Percentiles rank a stretch among this genome's conserved stretches.
phyloP scores from a whole-genome alignment of 2,329 filamentous ascomycete species.

The Hortaea werneckii region DNA sequence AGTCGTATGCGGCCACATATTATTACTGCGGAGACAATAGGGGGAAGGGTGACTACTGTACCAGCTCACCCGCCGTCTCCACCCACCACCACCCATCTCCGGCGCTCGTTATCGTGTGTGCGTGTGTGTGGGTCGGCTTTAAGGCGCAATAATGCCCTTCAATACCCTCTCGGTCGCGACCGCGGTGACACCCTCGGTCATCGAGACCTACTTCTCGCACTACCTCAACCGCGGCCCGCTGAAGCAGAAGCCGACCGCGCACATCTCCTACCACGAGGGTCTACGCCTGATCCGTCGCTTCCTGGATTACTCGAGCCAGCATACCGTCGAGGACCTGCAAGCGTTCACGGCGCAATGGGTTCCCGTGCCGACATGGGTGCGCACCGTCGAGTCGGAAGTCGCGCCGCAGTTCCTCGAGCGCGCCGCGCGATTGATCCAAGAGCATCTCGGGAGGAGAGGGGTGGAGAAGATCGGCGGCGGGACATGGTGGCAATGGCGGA shows the following conservation, averaged over 20 bases:
- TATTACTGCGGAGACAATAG: too few relatives aligned
- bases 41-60: too few relatives aligned
- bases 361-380: constrained; percentile 79
- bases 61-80: too few relatives aligned
- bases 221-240: constrained; percentile 72
- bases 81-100: too few relatives aligned
- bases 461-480: constrained; percentile 67
- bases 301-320: constrained; percentile 71
- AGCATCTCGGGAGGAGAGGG: constrained; percentile 69
- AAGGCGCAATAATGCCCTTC: constrained; percentile 43
- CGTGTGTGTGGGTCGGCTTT: too few relatives aligned
- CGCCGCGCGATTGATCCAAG: constrained; percentile 57
- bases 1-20: too few relatives aligned
- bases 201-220: constrained; percentile 82
- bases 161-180: constrained; percentile 73
- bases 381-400: constrained; percentile 59
- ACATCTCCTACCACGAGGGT: constrained; percentile 90
- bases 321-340: constrained; percentile 88
- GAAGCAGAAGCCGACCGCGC: constrained; percentile 71
- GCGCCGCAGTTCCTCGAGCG: constrained; percentile 51
- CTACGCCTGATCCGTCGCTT: constrained; percentile 80
- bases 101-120: too few relatives aligned
- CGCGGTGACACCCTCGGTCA: constrained; percentile 77
- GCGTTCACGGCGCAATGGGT: constrained; percentile 88
- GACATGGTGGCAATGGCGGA: constrained; percentile 85